Percentiles rank a stretch among this genome's conserved stretches.
Evolutionary conservation across 2,329 filamentous ascomycete species (phyloP).

Genomic region (Fusarium sp.): DNA sequence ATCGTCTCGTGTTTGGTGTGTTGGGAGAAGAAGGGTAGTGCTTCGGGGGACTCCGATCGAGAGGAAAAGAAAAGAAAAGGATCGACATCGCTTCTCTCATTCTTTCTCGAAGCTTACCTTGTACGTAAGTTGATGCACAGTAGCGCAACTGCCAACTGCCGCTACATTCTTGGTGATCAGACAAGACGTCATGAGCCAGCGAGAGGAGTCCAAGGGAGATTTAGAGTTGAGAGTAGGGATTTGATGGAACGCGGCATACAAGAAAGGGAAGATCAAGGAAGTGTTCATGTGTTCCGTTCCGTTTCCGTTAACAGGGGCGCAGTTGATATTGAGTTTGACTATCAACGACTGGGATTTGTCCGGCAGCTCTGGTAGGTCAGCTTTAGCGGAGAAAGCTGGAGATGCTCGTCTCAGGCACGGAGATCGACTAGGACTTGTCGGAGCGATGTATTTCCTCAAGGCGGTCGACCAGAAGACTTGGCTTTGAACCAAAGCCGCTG

Average conservation of each 20-base stretch:
- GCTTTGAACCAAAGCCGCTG: slow-evolving; percentile 40
- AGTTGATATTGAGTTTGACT: slow-evolving; percentile 32
- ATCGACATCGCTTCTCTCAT: slow-evolving; percentile 21
- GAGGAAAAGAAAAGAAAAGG: not conserved
- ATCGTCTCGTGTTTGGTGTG: slow-evolving; percentile 9
- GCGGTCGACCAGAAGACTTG: slow-evolving; percentile 36
- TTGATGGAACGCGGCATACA: slow-evolving; percentile 5
- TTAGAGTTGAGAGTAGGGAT: slow-evolving; percentile 10
- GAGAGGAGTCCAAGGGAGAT: not conserved
- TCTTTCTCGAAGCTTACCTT: slow-evolving; percentile 32
- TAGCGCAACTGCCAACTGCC: slow-evolving; percentile 27
- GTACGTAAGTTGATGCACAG: slow-evolving; percentile 22
- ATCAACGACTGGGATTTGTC: not conserved
- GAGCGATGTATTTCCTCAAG: slow-evolving; percentile 23
- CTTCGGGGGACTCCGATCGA: slow-evolving; percentile 2
- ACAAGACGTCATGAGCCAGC: slow-evolving; percentile 10
- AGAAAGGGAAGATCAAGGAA: slow-evolving; percentile 1
- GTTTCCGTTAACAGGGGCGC: slow-evolving; percentile 8
- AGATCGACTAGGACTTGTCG: slow-evolving; percentile 27
- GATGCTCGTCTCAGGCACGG: slow-evolving; percentile 34
- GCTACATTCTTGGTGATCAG: not conserved
- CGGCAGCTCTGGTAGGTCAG: slow-evolving; percentile 11
- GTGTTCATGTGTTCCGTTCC: slow-evolving; percentile 19
- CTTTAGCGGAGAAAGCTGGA: slow-evolving; percentile 28
- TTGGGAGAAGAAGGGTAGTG: not conserved